These are phyloP conservation scores for Boehmeria nivea DNA, from an alignment of 306 rosid species.

Conservation along the genomic window DNA sequence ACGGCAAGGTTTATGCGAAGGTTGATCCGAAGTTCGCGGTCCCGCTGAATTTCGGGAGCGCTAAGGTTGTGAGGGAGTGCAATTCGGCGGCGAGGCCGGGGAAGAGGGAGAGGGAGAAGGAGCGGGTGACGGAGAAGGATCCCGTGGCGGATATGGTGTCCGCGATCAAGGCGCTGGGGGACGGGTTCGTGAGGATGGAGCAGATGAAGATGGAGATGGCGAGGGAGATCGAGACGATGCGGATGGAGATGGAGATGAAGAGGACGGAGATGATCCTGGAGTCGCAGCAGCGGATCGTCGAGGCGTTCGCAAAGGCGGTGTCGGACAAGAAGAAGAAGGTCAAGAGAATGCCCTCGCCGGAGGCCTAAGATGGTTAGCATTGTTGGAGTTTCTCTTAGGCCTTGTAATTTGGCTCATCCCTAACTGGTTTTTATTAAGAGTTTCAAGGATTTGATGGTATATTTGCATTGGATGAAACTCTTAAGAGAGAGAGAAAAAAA, in stretches of 20 bases:
- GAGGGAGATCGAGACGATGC: slow-evolving; percentile 67
- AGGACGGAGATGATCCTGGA: slow-evolving; percentile 88
- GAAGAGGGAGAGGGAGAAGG: slow-evolving; percentile 22
- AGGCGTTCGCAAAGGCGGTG: slow-evolving; percentile 79
- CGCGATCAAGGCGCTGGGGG: slow-evolving; percentile 78
- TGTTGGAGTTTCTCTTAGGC: too few relatives aligned
- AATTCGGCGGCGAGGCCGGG: slow-evolving; percentile 30
- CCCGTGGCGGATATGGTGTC: slow-evolving; percentile 65
- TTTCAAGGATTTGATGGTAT: background rate
- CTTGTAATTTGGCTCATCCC: too few relatives aligned
- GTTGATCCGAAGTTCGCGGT: slow-evolving; percentile 38
- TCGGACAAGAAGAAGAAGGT: slow-evolving; percentile 68
- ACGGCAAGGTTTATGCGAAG: slow-evolving; percentile 30
- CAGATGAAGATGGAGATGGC: slow-evolving; percentile 99
- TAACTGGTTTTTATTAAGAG: background rate
- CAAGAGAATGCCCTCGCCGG: slow-evolving; percentile 52
- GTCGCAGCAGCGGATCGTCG: slow-evolving; percentile 85
- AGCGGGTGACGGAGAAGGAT: slow-evolving; percentile 43
- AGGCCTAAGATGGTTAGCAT: background rate
- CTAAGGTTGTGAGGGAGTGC: slow-evolving; percentile 50
- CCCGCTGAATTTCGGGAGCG: slow-evolving; percentile 23
- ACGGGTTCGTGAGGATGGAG: slow-evolving; percentile 91
- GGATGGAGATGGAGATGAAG: slow-evolving; percentile 98
- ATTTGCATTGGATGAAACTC: too few relatives aligned
- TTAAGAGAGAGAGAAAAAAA: too few relatives aligned